These are phyloP conservation scores for Zizania palustris DNA, from an alignment of 202 grass and related monocot species.

Conservation along the genomic window DNA sequence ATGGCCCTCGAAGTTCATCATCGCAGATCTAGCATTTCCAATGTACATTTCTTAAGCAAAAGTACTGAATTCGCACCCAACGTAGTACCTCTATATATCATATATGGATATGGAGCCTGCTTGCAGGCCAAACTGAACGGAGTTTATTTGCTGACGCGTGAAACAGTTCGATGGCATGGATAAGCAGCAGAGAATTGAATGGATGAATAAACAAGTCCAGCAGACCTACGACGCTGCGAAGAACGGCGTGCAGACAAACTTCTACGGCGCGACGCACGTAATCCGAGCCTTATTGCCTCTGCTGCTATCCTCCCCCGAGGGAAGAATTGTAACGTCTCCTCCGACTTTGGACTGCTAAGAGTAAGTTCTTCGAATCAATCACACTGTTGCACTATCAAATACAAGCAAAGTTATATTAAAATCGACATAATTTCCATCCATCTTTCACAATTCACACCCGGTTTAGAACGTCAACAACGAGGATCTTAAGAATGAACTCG, in stretches of 20 bases:
- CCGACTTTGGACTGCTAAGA: conserved; percentile 34
- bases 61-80: not conserved
- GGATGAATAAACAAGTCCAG: not conserved
- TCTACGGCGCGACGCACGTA: conserved; percentile 61
- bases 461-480: conserved; percentile 50
- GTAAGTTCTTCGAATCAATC: conserved; percentile 16
- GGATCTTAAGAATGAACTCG: conserved; percentile 44
- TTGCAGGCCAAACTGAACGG: not conserved
- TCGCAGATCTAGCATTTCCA: too few species aligned
- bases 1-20: not conserved
- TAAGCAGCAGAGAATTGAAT: conserved; percentile 8
- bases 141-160: not conserved
- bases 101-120: not conserved
- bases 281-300: conserved; percentile 55
- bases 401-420: not conserved
- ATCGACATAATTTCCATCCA: too few species aligned
- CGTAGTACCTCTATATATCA: too few species aligned
- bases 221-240: conserved; percentile 51
- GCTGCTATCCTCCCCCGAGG: conserved; percentile 43
- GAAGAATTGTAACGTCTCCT: conserved; percentile 65
- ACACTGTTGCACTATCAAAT: not conserved
- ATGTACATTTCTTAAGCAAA: not conserved
- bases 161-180: conserved; percentile 29
- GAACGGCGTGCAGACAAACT: conserved; percentile 58
- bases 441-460: not conserved